Evolutionary conservation across 1,284 basidiomycete species (phyloP), one percentile per base, ranked within the genome.

Genomic region (Leccinum solheimii): DNA sequence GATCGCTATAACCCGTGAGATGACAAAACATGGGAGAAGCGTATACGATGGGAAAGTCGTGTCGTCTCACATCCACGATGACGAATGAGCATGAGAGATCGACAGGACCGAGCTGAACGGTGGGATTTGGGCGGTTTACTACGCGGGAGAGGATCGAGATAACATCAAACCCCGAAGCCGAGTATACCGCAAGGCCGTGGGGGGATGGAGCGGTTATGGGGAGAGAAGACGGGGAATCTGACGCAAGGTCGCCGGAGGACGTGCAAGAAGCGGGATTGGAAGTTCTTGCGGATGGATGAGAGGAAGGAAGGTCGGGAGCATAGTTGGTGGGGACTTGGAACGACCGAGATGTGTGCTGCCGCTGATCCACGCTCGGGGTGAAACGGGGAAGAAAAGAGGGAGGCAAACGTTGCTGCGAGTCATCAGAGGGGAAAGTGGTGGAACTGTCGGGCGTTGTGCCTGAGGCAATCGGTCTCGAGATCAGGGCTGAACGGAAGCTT

Each of bases 21-120:
- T 81, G 79, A 70, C 82, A 87, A 72, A 97, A 97, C 1, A 79
- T 79, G 26, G 92, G 92, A 11, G 88, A 91, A 61, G 92, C 93
- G 68, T 96, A 97, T 10, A 97, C 87, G 70, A 98, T 89, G 1
- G 95, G 94, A 55, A 81, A 81, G 70, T 98, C 95, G 67, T 86
- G 86, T 55, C 90, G 80, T 13, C 91, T 85, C 19, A 89, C 83
- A 72, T 98, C 95, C 59, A 90, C 89, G 56, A 98, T 91, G 65
- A 92, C 83, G 74, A 98, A 98, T 9, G 92, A 86, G 72, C 93
- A 95, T 3, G 92, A 91, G 61, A 95, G 80, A 75, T 98, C 96
- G 40, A 98, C 92, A 0, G 96, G 94, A 9, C 96, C 96, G 19
- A 98, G 84, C 6, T 83, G 77, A 54, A 97, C 85, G 62, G 83